Percentiles rank a stretch among this genome's conserved stretches.
phyloP scores from a whole-genome alignment of 495 filamentous ascomycete species.

The Lophiostoma macrostomum region DNA sequence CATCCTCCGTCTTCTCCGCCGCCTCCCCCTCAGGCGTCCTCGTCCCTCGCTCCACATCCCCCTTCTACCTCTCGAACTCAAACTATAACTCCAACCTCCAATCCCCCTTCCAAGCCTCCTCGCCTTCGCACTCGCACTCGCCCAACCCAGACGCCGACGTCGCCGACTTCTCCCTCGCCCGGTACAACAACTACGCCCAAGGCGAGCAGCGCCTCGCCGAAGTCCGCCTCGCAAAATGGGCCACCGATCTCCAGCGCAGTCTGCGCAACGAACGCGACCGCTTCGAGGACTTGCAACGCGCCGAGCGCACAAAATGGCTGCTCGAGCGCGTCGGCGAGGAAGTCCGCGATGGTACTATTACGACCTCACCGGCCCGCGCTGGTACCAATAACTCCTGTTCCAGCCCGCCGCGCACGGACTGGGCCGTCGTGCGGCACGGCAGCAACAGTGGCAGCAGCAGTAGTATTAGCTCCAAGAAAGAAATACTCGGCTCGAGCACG shows the following conservation, averaged over 20 bases:
- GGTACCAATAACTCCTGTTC: conserved; percentile 50
- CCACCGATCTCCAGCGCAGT: conserved; percentile 79
- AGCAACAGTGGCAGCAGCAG: conserved; percentile 29
- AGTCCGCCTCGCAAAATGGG: conserved; percentile 84
- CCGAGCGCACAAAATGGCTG: conserved; percentile 71
- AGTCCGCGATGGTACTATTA: conserved; percentile 19
- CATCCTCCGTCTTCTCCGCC: conserved; percentile 31
- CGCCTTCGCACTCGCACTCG: conserved; percentile 28
- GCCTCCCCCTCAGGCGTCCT: conserved; percentile 34
- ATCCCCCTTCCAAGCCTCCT: conserved; percentile 31
- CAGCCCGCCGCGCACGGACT: conserved; percentile 41
- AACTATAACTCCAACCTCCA: conserved; percentile 27
- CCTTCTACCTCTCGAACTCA: conserved; percentile 34
- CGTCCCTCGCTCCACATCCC: conserved; percentile 34
- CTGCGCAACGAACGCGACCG: conserved; percentile 75
- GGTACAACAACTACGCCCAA: conserved; percentile 67
- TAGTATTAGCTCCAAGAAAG: conserved; percentile 38
- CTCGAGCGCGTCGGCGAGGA: conserved; percentile 73
- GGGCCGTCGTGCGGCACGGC: conserved; percentile 26
- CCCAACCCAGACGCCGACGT: conserved; percentile 37
- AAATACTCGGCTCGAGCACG: conserved; percentile 34
- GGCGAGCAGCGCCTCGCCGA: conserved; percentile 73
- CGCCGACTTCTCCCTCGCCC: conserved; percentile 65
- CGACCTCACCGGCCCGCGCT: conserved; percentile 52
- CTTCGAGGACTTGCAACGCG: conserved; percentile 65